Conservation (phyloP, 2,329 filamentous ascomycete genomes). For the Cercospora janseana region DNA sequence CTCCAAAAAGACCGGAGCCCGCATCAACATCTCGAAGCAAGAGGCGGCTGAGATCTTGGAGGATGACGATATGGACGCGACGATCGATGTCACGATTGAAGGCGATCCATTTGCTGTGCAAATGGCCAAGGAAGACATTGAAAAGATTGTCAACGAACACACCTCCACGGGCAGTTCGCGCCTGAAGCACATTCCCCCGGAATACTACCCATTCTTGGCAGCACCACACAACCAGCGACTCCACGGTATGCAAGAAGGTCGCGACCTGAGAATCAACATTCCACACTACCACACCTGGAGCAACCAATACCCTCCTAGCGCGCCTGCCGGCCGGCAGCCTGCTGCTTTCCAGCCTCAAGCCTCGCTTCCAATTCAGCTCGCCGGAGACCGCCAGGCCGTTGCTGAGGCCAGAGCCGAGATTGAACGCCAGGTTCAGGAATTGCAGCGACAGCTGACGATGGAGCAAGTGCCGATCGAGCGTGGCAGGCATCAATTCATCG, state of each 20-base stretch:
- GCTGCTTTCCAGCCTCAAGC: constrained; percentile 69
- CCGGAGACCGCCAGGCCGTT: constrained; percentile 79
- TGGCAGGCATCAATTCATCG: constrained; percentile 90
- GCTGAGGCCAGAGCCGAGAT: constrained; percentile 77
- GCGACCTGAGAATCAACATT: constrained; percentile 76
- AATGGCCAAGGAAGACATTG: constrained; percentile 77
- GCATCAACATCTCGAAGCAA: constrained; percentile 81
- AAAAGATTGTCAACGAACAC: constrained; percentile 83
- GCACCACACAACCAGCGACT: constrained; percentile 70
- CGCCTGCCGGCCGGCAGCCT: constrained; percentile 60
- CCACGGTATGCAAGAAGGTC: constrained; percentile 66
- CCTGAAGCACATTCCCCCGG: constrained; percentile 78
- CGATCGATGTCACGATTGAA: constrained; percentile 83
- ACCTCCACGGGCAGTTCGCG: constrained; percentile 78
- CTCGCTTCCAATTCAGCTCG: constrained; percentile 77
- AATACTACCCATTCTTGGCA: constrained; percentile 94
- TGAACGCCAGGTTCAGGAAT: constrained; percentile 72
- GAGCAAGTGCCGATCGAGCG: constrained; percentile 80
- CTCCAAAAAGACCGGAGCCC: constrained; percentile 83
- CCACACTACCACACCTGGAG: constrained; percentile 77
- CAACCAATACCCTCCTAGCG: constrained; percentile 63
- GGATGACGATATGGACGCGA: constrained; percentile 73
- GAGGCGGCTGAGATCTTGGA: constrained; percentile 59
- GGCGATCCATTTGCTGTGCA: constrained; percentile 87
- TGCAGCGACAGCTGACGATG: constrained; percentile 72